These are phyloP conservation scores for Cordyceps farinosa DNA, from an alignment of 2,329 filamentous ascomycete genomes.

Conservation along the genomic window DNA sequence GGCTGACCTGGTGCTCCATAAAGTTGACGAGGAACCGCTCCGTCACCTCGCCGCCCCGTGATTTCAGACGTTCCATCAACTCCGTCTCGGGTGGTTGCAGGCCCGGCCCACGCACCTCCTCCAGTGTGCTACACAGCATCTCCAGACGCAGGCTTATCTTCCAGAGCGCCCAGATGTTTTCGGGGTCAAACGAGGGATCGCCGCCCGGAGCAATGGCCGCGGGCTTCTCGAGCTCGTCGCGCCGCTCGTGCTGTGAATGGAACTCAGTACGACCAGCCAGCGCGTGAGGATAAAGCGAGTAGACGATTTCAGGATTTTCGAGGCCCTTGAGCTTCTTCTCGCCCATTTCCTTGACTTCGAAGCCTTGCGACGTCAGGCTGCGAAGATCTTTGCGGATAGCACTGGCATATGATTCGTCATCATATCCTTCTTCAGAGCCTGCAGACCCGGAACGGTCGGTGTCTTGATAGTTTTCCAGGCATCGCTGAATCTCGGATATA, in stretches of 20 bases:
- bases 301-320: conserved; percentile 94
- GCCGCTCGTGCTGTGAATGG: conserved; percentile 52
- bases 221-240: conserved; percentile 50
- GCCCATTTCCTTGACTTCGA: conserved; percentile 94
- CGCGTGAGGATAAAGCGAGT: conserved; percentile 89
- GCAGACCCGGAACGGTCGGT: conserved; percentile 66
- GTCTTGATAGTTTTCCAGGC: conserved; percentile 84
- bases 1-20: conserved; percentile 89
- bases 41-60: conserved; percentile 76
- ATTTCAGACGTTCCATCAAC: conserved; percentile 66
- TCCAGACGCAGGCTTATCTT: conserved; percentile 83
- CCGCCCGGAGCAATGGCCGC: conserved; percentile 61
- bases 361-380: conserved; percentile 83
- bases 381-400: conserved; percentile 84
- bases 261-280: conserved; percentile 75
- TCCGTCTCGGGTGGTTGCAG: conserved; percentile 80
- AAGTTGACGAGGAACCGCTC: conserved; percentile 86
- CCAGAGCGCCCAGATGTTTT: conserved; percentile 87
- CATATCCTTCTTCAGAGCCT: conserved; percentile 64
- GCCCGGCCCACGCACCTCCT: conserved; percentile 59
- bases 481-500: conserved; percentile 90
- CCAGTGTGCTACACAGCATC: conserved; percentile 87
- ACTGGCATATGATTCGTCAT: conserved; percentile 69
- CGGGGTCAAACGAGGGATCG: conserved; percentile 72
- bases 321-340: conserved; percentile 94